Evolutionary conservation across 139 green algal genomes (phyloP).

Genomic region (Chlamydomonas asymmetrica): DNA sequence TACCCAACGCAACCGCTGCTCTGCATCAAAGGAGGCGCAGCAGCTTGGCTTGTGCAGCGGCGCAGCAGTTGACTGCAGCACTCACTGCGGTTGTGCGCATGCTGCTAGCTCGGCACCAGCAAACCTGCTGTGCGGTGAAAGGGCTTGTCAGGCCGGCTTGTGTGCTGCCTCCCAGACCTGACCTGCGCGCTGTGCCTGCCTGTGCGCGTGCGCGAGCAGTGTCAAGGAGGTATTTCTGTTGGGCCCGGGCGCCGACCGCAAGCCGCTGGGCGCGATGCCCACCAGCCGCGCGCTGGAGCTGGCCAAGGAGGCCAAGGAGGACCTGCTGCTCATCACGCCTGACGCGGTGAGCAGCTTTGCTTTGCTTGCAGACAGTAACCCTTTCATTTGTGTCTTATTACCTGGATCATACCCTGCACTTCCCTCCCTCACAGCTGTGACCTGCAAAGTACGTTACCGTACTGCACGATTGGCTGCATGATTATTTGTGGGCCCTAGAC

Average conservation of each 20-base stretch:
- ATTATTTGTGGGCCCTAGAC: too few relatives aligned
- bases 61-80: background rate
- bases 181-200: background rate
- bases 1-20: background rate
- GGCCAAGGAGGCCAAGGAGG: slow-evolving; percentile 1
- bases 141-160: background rate
- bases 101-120: background rate
- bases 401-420: too few relatives aligned
- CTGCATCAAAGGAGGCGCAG: background rate
- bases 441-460: too few relatives aligned
- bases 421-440: too few relatives aligned
- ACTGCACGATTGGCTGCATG: too few relatives aligned
- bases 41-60: background rate
- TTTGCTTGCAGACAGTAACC: too few relatives aligned
- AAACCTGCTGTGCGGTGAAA: background rate
- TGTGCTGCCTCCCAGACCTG: background rate
- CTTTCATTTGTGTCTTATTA: too few relatives aligned
- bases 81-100: background rate
- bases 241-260: slow-evolving; percentile 1
- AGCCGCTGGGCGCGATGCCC: slow-evolving; percentile 21
- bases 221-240: slow-evolving; percentile 18
- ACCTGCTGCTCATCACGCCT: slow-evolving; percentile 43
- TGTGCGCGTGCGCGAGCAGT: background rate
- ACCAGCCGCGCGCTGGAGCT: slow-evolving; percentile 18
- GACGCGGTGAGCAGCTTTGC: too few relatives aligned